Evolutionary conservation across 345 rosid genomes (phyloP).

Genomic region (Murraya paniculata): DNA sequence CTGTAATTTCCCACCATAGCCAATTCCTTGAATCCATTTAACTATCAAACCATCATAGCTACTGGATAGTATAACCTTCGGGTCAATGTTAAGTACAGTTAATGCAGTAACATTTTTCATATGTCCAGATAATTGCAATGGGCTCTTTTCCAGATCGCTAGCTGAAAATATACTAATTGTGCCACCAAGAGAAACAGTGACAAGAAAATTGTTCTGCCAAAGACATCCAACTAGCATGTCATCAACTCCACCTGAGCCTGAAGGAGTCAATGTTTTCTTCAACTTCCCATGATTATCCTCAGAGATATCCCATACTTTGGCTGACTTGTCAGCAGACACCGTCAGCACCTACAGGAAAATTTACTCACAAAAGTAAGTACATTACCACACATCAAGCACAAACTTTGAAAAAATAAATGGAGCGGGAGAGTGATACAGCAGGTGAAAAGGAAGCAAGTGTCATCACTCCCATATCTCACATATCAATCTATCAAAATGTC

Average conservation of each 20-base stretch:
- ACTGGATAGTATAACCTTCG: conserved; percentile 62
- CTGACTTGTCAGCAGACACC: conserved; percentile 95
- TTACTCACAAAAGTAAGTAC: not conserved
- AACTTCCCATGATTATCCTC: conserved; percentile 67
- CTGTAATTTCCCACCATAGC: conserved; percentile 71
- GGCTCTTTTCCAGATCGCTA: conserved; percentile 69
- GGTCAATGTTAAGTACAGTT: conserved; percentile 56
- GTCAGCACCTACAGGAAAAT: conserved; percentile 61
- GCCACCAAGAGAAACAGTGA: conserved; percentile 92
- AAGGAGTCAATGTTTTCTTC: conserved; percentile 60
- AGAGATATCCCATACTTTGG: conserved; percentile 87
- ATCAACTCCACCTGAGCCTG: conserved; percentile 78
- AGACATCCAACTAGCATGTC: conserved; percentile 97
- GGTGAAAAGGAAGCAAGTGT: conserved; percentile 13
- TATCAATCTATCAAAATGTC: not conserved
- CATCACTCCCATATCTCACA: not conserved
- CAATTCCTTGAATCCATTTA: conserved; percentile 87
- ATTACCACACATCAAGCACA: not conserved
- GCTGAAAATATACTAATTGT: conserved; percentile 73
- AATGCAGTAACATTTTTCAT: conserved; percentile 81
- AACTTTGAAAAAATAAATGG: not conserved
- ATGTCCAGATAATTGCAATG: conserved; percentile 73
- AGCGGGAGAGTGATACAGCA: not conserved
- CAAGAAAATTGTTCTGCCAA: conserved; percentile 86
- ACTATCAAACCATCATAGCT: conserved; percentile 91